Evolutionary conservation across 805 yeast species (phyloP), one percentile per base, ranked within the genome.

Genomic region (Nakazawaea wyomingensis): DNA sequence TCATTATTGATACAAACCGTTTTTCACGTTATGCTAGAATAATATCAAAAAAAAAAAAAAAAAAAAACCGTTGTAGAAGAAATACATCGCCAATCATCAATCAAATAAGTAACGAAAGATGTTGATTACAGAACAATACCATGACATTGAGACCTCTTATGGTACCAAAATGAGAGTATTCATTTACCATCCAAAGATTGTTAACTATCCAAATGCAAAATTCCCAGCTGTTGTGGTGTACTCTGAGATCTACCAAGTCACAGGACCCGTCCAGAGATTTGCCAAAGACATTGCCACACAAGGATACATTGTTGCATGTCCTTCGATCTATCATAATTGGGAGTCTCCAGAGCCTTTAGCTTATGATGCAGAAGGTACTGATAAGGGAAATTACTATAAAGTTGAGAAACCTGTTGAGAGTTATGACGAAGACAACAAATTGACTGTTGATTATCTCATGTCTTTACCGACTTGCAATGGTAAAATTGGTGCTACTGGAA

Each of bases 141-240:
- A 72, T 48, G 93, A 85, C 55, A 79, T 84, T 31, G 56, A 64
- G 48, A 84, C 93, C 8, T 74, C 85, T 2, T 70, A 70, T 47
- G 85, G 80, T 21, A 80, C 88, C 13, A 74, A 78, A 22, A 72
- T 85, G 73, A 70, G 93, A 44, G 64, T 85, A 32, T 80, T 67
- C 60, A 71, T 76, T 17, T 84, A 61, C 60, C 84, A 80, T 41
- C 95, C 95, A 11, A 74, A 69, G 50, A 71, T 85, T 40, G 75
- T 80, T 31, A 80, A 80, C 43, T 84, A 82, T 62, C 91, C 93
- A n/a, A 62, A 71, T 31, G 93, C 85, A 44, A 80, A 78, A 56
- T 85, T 84, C 55, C 93, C 95, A 1, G 95, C 85, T 31, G 93
- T 85, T 2, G 61, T 85, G 27, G 86, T 84, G 13, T 85, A 78